These are phyloP conservation scores for Paecilomyces fulvus DNA, from an alignment of 2,329 filamentous ascomycete species.

Conservation along the genomic window DNA sequence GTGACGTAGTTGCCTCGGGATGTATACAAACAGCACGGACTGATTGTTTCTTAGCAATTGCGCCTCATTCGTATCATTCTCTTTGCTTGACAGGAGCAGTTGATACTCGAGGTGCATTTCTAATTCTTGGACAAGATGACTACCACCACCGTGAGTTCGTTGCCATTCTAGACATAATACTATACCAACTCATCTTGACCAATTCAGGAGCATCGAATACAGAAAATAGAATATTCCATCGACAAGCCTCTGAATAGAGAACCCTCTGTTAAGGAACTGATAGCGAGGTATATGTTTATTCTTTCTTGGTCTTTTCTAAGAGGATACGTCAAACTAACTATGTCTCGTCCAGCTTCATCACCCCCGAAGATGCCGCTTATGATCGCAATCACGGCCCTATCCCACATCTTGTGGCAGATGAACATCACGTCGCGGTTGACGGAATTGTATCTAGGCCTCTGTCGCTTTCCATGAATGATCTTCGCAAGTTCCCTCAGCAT, in stretches of 20 bases:
- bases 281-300: conserved; percentile 17
- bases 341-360: conserved; percentile 40
- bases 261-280: conserved; percentile 18
- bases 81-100: background rate
- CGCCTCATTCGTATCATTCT: background rate
- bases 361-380: conserved; percentile 42
- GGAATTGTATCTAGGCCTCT: conserved; percentile 40
- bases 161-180: background rate
- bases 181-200: background rate
- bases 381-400: conserved; percentile 52
- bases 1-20: background rate
- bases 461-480: conserved; percentile 38
- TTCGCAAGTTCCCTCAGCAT: conserved; percentile 45
- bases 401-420: conserved; percentile 36
- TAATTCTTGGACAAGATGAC: background rate
- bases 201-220: background rate
- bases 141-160: background rate
- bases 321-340: background rate
- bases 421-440: conserved; percentile 40
- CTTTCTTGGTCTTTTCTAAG: background rate
- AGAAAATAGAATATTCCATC: conserved; percentile 12
- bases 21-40: background rate
- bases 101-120: background rate
- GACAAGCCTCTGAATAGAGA: conserved; percentile 27
- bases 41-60: background rate